phyloP scores from a whole-genome alignment of 164 flowering plant genomes.

The Echeveria elegans region DNA sequence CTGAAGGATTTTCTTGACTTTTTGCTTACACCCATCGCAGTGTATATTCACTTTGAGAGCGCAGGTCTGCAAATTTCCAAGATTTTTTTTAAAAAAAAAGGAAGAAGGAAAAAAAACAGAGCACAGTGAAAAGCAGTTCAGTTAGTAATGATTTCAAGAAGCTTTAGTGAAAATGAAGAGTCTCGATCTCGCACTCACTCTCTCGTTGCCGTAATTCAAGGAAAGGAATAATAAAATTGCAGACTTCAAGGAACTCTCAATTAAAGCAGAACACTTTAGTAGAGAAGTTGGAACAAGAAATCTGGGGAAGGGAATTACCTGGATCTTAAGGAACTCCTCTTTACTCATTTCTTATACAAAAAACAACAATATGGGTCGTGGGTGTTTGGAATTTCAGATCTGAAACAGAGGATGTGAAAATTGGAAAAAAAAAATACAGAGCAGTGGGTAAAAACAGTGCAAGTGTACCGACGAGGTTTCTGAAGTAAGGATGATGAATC shows the following conservation, averaged over 20 bases:
- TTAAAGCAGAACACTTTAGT: not conserved
- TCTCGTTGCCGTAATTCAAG: slow-evolving; percentile 1
- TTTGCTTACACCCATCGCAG: slow-evolving; percentile 18
- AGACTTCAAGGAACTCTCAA: not conserved
- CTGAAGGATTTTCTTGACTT: slow-evolving; percentile 15
- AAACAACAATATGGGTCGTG: slow-evolving; percentile 7
- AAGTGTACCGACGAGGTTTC: slow-evolving; percentile 16
- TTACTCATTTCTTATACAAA: slow-evolving; percentile 40
- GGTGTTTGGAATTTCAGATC: slow-evolving; percentile 1
- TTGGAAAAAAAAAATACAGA: too few relatives aligned
- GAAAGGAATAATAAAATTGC: slow-evolving; percentile 4
- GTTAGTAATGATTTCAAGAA: not conserved
- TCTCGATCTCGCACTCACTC: too few relatives aligned
- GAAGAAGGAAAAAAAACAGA: slow-evolving; percentile 3
- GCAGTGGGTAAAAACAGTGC: slow-evolving; percentile 12
- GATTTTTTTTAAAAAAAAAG: too few relatives aligned
- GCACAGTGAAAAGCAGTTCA: not conserved
- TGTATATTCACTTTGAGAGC: slow-evolving; percentile 18
- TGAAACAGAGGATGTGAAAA: slow-evolving; percentile 10
- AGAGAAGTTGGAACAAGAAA: not conserved
- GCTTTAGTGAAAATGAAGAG: not conserved
- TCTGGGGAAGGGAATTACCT: slow-evolving; percentile 31
- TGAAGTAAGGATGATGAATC: slow-evolving; percentile 15
- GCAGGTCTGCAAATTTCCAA: slow-evolving; percentile 17
- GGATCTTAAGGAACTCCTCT: slow-evolving; percentile 78